These are phyloP conservation scores for Pichia phayaonensis DNA, from an alignment of 805 yeast species.

Conservation along the genomic window DNA sequence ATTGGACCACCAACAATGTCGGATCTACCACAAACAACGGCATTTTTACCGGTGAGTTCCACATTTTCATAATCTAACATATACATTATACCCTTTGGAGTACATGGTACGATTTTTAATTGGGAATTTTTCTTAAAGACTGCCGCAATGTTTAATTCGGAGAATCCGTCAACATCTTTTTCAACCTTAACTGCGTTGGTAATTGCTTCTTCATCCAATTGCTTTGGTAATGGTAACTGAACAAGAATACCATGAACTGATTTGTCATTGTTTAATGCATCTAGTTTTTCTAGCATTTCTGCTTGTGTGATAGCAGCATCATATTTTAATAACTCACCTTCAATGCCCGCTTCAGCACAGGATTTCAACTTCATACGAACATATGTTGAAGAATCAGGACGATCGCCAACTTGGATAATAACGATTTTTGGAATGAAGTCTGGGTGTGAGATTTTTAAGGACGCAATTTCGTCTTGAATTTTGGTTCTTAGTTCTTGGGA, in stretches of 20 bases:
- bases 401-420: constrained; percentile 81
- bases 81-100: constrained; percentile 89
- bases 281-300: constrained; percentile 51
- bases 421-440: constrained; percentile 69
- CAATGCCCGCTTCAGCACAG: constrained; percentile 73
- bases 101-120: constrained; percentile 85
- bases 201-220: constrained; percentile 67
- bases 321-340: constrained; percentile 57
- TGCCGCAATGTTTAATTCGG: constrained; percentile 83
- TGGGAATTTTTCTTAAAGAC: constrained; percentile 77
- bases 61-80: constrained; percentile 65
- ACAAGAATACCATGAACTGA: constrained; percentile 79
- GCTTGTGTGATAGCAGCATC: constrained; percentile 55
- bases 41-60: constrained; percentile 65
- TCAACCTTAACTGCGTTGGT: constrained; percentile 75
- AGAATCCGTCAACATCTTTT: constrained; percentile 96
- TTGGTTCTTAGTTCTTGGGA: constrained; percentile 39
- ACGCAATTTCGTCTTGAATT: constrained; percentile 43
- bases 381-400: constrained; percentile 88
- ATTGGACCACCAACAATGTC: constrained; percentile 96
- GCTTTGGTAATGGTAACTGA: constrained; percentile 83
- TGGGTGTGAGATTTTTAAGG: constrained; percentile 34
- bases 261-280: constrained; percentile 62
- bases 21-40: constrained; percentile 90
- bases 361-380: constrained; percentile 90